phyloP scores from a whole-genome alignment of 1,284 basidiomycete genomes.

The Dichomitus squalens region DNA sequence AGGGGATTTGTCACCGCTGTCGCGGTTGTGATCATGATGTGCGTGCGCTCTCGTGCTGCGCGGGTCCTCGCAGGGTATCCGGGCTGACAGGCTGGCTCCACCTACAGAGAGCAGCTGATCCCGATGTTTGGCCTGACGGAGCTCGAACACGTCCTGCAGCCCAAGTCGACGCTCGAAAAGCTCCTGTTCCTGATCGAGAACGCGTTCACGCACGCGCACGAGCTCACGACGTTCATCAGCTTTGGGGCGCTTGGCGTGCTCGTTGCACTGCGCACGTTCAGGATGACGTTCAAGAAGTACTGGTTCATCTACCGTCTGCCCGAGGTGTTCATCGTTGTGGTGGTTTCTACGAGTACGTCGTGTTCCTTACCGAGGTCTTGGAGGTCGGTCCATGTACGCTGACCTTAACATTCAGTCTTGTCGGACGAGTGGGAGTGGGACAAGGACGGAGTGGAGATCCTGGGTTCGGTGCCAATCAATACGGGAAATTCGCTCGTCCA shows the following conservation, averaged over 20 bases:
- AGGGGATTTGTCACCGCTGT: slow-evolving; percentile 88
- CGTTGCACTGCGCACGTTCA: slow-evolving; percentile 60
- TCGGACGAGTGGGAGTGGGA: slow-evolving; percentile 79
- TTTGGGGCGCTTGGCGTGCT: slow-evolving; percentile 67
- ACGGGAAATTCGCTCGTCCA: slow-evolving; percentile 62
- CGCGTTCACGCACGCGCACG: slow-evolving; percentile 57
- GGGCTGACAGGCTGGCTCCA: background rate
- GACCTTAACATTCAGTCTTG: slow-evolving; percentile 51
- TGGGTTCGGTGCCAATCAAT: slow-evolving; percentile 74
- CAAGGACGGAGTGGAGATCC: slow-evolving; percentile 74
- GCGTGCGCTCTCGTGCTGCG: slow-evolving; percentile 24
- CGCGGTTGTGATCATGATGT: slow-evolving; percentile 77
- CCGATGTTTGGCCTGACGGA: slow-evolving; percentile 78
- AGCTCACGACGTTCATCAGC: slow-evolving; percentile 72
- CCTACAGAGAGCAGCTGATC: slow-evolving; percentile 74
- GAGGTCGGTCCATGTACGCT: background rate
- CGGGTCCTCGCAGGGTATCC: background rate
- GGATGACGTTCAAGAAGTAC: slow-evolving; percentile 53
- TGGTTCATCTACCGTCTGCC: slow-evolving; percentile 80
- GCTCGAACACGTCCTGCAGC: slow-evolving; percentile 57
- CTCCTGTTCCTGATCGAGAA: slow-evolving; percentile 75
- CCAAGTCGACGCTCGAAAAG: slow-evolving; percentile 75
- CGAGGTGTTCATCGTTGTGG: slow-evolving; percentile 81
- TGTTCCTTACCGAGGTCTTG: no score
- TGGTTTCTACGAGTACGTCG: slow-evolving; percentile 74